Evolutionary conservation across 768 basidiomycete genomes (phyloP).

Genomic region (Agrocybe praecox): DNA sequence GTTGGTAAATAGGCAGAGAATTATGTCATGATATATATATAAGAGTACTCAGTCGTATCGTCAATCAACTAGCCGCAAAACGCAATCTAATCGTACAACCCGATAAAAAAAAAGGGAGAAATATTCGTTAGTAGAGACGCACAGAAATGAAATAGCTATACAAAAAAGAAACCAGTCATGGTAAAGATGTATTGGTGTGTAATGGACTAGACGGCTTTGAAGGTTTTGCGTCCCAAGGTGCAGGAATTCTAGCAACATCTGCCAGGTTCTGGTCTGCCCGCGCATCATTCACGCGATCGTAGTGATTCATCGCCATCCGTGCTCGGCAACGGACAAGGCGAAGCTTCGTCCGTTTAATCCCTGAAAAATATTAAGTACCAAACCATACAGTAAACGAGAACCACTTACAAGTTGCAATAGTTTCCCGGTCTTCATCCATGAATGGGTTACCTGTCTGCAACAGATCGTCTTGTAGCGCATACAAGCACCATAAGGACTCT

Average conservation of each 20-base stretch:
- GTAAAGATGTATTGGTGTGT: slow-evolving; percentile 18
- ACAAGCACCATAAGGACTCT: slow-evolving; percentile 91
- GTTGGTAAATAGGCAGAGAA: slow-evolving; percentile 4
- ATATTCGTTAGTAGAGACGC: not conserved
- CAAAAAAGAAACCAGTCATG: slow-evolving; percentile 7
- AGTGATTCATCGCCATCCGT: slow-evolving; percentile 76
- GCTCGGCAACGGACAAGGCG: slow-evolving; percentile 78
- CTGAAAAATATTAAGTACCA: slow-evolving; percentile 34
- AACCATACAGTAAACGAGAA: not conserved
- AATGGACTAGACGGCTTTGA: slow-evolving; percentile 19
- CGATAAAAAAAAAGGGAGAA: slow-evolving; percentile 1
- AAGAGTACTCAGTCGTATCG: not conserved
- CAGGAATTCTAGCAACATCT: slow-evolving; percentile 69
- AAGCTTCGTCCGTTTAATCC: slow-evolving; percentile 86
- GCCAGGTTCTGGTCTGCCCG: slow-evolving; percentile 79
- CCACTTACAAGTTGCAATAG: slow-evolving; percentile 72
- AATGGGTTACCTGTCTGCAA: slow-evolving; percentile 82
- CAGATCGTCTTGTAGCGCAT: slow-evolving; percentile 89
- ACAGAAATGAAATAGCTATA: slow-evolving; percentile 4
- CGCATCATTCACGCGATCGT: slow-evolving; percentile 74
- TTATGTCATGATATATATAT: slow-evolving; percentile 1
- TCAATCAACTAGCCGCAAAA: not conserved
- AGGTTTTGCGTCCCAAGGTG: slow-evolving; percentile 68
- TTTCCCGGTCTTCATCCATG: slow-evolving; percentile 80
- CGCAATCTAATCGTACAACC: not conserved